Conservation (phyloP, 1,284 basidiomycete species). For the Mycena citricolor region DNA sequence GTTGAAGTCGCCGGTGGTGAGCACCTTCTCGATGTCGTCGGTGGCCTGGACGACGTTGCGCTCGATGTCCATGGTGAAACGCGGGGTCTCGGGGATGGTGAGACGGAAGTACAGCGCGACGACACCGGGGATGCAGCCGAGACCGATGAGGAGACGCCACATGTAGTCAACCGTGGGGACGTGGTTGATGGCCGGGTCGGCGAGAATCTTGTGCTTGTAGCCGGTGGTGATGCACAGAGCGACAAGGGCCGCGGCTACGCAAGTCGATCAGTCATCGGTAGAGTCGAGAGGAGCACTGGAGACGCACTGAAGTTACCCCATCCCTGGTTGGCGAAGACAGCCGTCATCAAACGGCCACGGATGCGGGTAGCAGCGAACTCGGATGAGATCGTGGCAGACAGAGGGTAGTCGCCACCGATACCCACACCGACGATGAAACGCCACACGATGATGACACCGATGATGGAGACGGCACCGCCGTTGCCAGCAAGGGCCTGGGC, state of each 20-base stretch:
- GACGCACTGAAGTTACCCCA: slow-evolving; percentile 73
- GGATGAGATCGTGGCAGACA: slow-evolving; percentile 63
- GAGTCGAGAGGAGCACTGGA: not conserved
- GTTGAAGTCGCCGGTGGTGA: slow-evolving; percentile 49
- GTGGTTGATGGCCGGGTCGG: slow-evolving; percentile 41
- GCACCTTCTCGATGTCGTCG: slow-evolving; percentile 64
- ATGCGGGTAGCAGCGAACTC: slow-evolving; percentile 77
- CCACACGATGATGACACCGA: slow-evolving; percentile 73
- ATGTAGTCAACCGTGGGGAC: slow-evolving; percentile 62
- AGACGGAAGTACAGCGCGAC: slow-evolving; percentile 76
- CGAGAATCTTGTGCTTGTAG: slow-evolving; percentile 63
- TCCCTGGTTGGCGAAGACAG: slow-evolving; percentile 66
- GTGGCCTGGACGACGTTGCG: slow-evolving; percentile 75
- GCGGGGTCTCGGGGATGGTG: slow-evolving; percentile 76
- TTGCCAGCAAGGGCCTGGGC: slow-evolving; percentile 59
- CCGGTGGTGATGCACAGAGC: slow-evolving; percentile 64
- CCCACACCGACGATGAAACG: slow-evolving; percentile 65
- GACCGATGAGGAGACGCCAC: slow-evolving; percentile 71
- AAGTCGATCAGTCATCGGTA: slow-evolving; percentile 5
- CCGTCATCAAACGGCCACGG: slow-evolving; percentile 70
- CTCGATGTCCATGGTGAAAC: slow-evolving; percentile 90
- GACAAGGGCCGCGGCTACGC: slow-evolving; percentile 60
- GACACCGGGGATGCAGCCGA: slow-evolving; percentile 65
- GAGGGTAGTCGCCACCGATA: slow-evolving; percentile 71
- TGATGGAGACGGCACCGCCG: slow-evolving; percentile 60